Conservation (phyloP, 23 red algal genomes). For the Gracilaria domingensis region DNA sequence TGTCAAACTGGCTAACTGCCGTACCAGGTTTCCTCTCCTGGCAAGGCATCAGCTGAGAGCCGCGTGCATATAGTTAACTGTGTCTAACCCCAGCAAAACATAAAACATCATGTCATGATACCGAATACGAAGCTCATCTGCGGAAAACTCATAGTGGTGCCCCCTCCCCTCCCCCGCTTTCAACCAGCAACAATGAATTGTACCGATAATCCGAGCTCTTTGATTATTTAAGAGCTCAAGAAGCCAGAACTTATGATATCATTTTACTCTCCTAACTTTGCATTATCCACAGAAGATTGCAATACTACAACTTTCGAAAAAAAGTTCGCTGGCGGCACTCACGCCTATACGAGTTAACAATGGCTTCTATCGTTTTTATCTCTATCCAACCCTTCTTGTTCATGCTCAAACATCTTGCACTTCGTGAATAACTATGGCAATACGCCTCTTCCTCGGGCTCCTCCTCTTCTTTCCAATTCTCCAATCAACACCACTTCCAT, state of each 20-base stretch:
- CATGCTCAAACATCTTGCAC: neutral
- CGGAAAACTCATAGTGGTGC: neutral
- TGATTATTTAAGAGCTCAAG: neutral
- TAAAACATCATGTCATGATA: neutral
- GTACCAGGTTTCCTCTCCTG: neutral
- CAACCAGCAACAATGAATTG: neutral
- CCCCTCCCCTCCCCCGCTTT: neutral
- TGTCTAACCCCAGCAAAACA: neutral
- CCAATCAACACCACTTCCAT: constrained; percentile 23
- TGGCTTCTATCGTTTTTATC: neutral
- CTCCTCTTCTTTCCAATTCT: neutral
- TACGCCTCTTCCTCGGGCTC: constrained; percentile 18
- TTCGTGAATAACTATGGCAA: neutral
- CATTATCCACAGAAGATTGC: neutral
- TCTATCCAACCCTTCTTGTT: neutral
- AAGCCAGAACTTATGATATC: constrained; percentile 1
- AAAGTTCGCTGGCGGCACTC: neutral
- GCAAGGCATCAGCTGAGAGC: no score
- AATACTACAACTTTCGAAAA: constrained; percentile 3
- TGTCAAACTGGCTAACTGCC: neutral
- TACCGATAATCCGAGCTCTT: neutral
- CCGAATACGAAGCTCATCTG: neutral
- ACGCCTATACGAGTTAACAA: neutral
- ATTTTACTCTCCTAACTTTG: neutral
- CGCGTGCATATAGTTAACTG: neutral